Evolutionary conservation across 352 stramenopile species (phyloP).

Genomic region (Blastocystis sp.): DNA sequence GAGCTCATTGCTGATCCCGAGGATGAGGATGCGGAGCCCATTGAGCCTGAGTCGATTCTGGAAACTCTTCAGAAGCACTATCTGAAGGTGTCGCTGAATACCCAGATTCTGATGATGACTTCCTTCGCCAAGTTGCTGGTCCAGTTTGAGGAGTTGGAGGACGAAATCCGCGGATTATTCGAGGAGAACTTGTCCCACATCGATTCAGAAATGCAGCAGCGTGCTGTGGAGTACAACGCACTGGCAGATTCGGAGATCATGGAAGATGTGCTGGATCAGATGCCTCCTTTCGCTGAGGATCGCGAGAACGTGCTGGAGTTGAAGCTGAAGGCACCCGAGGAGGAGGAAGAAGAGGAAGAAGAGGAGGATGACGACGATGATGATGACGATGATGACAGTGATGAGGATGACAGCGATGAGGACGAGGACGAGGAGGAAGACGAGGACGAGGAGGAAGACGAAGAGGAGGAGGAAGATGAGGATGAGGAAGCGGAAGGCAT

Average conservation of each 20-base stretch:
- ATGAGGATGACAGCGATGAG: constrained; percentile 33
- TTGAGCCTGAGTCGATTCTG: constrained; percentile 67
- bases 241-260: constrained; percentile 76
- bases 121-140: constrained; percentile 90
- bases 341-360: constrained; percentile 68
- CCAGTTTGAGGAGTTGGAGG: constrained; percentile 73
- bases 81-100: constrained; percentile 73
- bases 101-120: constrained; percentile 85
- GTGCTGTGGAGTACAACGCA: constrained; percentile 87
- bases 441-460: constrained; percentile 63
- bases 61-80: constrained; percentile 92
- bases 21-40: constrained; percentile 32
- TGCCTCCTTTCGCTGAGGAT: constrained; percentile 91
- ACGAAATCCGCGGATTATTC: constrained; percentile 73
- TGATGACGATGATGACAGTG: constrained; percentile 63
- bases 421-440: constrained; percentile 65
- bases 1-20: constrained; percentile 81
- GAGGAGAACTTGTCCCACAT: constrained; percentile 84
- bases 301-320: constrained; percentile 75
- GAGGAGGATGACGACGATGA: constrained; percentile 70
- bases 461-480: constrained; percentile 65
- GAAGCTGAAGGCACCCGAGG: constrained; percentile 71
- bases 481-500: constrained; percentile 61
- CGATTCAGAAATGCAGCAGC: constrained; percentile 93
- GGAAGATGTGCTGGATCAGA: constrained; percentile 87